These are phyloP conservation scores for Lyophyllum decastes DNA, from an alignment of 768 basidiomycete species.

Conservation along the genomic window DNA sequence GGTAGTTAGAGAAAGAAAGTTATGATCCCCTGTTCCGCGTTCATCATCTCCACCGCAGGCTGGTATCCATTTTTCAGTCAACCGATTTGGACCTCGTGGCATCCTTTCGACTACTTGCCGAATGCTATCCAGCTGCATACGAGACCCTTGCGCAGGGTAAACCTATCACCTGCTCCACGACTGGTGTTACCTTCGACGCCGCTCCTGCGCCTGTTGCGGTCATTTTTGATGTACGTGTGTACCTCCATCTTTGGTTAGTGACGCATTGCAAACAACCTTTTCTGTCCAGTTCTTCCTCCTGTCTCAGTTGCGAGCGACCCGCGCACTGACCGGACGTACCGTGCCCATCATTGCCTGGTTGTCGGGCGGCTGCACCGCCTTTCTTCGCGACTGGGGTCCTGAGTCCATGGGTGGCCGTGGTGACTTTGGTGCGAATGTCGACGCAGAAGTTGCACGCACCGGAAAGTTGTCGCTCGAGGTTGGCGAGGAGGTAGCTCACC, in stretches of 20 bases:
- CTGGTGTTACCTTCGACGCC: conserved; percentile 8
- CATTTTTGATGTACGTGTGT: conserved; percentile 13
- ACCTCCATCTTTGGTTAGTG: background rate
- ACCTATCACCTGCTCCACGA: conserved; percentile 13
- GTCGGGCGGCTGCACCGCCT: conserved; percentile 2
- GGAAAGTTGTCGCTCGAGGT: conserved; percentile 12
- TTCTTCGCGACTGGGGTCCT: conserved; percentile 19
- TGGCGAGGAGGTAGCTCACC: conserved; percentile 13
- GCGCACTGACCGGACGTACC: conserved; percentile 14
- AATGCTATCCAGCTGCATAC: conserved; percentile 9
- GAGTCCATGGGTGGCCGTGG: conserved; percentile 21
- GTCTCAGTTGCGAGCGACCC: too few relatives aligned
- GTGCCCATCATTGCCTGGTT: conserved; percentile 18
- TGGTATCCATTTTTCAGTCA: conserved; percentile 3
- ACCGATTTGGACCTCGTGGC: background rate
- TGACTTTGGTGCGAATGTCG: conserved; percentile 14
- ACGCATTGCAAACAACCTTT: too few relatives aligned
- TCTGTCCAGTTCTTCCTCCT: too few relatives aligned
- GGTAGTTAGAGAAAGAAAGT: background rate
- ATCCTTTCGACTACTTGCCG: background rate
- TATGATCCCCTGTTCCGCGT: background rate
- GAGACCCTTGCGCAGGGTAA: conserved; percentile 6
- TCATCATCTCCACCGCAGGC: background rate
- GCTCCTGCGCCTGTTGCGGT: conserved; percentile 4
- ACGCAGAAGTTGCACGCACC: conserved; percentile 11